phyloP scores from a whole-genome alignment of 192 early-diverging fungal species.

The Backusella australiensis region DNA sequence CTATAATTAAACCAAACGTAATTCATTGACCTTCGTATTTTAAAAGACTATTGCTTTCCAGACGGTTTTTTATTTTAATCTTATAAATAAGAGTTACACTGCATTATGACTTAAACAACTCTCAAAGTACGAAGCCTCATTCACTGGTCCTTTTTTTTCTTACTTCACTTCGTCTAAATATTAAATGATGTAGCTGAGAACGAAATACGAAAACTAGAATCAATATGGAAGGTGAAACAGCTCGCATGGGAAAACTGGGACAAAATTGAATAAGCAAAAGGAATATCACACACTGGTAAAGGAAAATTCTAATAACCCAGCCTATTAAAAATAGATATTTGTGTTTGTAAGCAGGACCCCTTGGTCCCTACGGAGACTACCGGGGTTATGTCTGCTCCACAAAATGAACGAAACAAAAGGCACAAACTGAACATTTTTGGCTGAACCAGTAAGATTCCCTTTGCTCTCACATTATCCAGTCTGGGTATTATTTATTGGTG shows the following conservation, averaged over 20 bases:
- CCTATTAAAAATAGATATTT: neutral
- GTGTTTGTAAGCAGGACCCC: conserved; percentile 8
- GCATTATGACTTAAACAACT: no score
- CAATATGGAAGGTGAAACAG: conserved; percentile 5
- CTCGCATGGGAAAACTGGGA: conserved; percentile 9
- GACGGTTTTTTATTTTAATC: neutral
- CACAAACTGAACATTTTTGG: neutral
- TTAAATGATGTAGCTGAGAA: neutral
- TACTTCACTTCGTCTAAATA: neutral
- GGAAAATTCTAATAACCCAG: neutral
- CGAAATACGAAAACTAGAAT: conserved; percentile 1
- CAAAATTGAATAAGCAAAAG: neutral
- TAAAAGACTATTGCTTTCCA: neutral
- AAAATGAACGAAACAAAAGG: neutral
- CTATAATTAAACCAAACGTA: neutral
- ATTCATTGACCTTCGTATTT: neutral
- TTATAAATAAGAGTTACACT: neutral
- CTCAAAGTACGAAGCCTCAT: no score
- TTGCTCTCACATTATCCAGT: neutral
- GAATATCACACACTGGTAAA: conserved; percentile 4
- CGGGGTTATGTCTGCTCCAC: neutral
- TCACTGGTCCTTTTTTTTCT: neutral
- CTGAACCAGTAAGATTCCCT: neutral
- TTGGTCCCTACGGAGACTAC: conserved; percentile 5
- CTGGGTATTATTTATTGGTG: conserved; percentile 8